Evolutionary conservation across 1,139 yeast species (phyloP), one percentile per base, ranked within the genome.

Genomic region (Arxiozyma slooffiae): DNA sequence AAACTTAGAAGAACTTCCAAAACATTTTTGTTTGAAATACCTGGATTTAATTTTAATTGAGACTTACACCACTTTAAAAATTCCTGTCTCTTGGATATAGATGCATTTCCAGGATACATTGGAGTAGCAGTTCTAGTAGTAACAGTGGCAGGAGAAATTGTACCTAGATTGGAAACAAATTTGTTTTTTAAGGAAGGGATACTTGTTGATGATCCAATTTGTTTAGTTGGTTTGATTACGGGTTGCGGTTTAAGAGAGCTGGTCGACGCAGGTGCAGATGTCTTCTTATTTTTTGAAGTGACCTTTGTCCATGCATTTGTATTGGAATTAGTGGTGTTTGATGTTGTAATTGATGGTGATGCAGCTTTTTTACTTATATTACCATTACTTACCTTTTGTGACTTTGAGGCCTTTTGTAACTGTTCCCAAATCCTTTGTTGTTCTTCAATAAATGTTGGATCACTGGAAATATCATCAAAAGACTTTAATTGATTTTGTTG

Each of bases 51-150:
- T 53, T 77, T 76, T 75, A 92, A 78, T 56, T 87, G 80, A 9
- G 80, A 65, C 61, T 92, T 80, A 58, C 95, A 88, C 97, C 97
- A 92, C 43, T 77, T 73, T 52, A 89, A 67, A 58, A 90, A 88
- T 55, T 87, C 96, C 63, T 85, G 81, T 61, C 75, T 71, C 20
- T 68, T 62, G 5, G 72, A 69, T 22, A 62, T 62, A 62, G 68
- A 63, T 14, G 63, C 59, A 54, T 64, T 65, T 4, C 68, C 69
- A 2, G 67, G 58, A 40, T 61, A 57, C 40, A 41, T 41, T 8
- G 71, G 70, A 34, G 70, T 60, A 6, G 71, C 57, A 2, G 71
- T 52, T 20, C 23, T 38, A 34, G 30, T 46, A 23, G 38, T 44
- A 14, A 40, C 9, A 4, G 42, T 20, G 24, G 69, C 55, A 9